Percentiles rank a stretch among this genome's conserved stretches.
phyloP scores from a whole-genome alignment of 1,284 basidiomycete genomes.

The Malassezia arunalokei region DNA sequence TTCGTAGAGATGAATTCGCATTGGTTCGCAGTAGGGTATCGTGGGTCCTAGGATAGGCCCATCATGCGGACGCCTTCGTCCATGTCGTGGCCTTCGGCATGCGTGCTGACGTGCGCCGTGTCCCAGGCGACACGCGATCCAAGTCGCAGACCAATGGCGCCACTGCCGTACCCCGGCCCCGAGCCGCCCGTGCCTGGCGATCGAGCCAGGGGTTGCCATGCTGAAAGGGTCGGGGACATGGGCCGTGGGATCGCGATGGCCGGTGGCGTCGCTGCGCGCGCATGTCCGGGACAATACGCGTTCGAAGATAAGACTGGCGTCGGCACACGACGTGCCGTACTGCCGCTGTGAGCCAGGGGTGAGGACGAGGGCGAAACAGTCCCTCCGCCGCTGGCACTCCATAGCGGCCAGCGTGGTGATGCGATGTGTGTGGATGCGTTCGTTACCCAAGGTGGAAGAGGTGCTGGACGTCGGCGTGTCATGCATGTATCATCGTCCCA shows the following conservation, averaged over 20 bases:
- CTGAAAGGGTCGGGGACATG: not conserved
- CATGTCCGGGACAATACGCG: too few relatives aligned
- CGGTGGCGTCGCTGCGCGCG: not conserved
- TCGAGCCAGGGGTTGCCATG: not conserved
- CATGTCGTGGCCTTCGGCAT: slow-evolving; percentile 18
- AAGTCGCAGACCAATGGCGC: slow-evolving; percentile 14
- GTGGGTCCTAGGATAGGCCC: slow-evolving; percentile 5
- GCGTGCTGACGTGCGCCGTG: slow-evolving; percentile 16
- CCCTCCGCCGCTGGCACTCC: not conserved
- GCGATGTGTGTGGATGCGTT: not conserved
- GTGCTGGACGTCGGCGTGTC: not conserved
- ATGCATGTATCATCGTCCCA: not conserved
- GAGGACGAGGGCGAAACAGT: slow-evolving; percentile 13
- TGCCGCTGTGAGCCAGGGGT: slow-evolving; percentile 2
- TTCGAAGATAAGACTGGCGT: not conserved
- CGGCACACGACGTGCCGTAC: not conserved
- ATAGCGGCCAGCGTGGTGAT: slow-evolving; percentile 5
- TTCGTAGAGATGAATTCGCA: too few relatives aligned
- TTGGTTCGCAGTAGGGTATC: not conserved
- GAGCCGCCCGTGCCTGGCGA: slow-evolving; percentile 10
- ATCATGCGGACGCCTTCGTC: slow-evolving; percentile 21
- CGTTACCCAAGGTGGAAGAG: not conserved
- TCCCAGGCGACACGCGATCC: slow-evolving; percentile 1
- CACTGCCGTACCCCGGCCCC: slow-evolving; percentile 15
- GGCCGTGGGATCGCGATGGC: not conserved